Evolutionary conservation across 2,329 filamentous ascomycete species (phyloP), one percentile per base, ranked within the genome.

Genomic region (Ampelomyces quisqualis): DNA sequence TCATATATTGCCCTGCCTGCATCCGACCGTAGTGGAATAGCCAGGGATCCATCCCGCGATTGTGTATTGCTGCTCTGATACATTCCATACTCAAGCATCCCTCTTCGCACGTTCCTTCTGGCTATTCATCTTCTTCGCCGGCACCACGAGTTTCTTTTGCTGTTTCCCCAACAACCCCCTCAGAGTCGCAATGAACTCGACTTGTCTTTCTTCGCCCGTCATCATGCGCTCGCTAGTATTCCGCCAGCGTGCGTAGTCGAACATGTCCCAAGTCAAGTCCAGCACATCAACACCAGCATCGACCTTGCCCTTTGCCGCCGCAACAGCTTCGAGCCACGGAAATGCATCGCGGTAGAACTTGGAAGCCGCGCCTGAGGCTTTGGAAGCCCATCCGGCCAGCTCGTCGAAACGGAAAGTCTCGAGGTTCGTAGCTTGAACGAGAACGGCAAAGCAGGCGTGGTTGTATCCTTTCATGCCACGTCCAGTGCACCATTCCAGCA

Each of bases 281-380:
- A 65, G 18, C 13, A 64, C 3, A 11, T 65, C 55, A 4, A 68
- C 29, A 1, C 54, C 65, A 6, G 58, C 65, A 40, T 67, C 64
- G 3, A 41, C 13, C 19, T 49, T 58, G 2, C 60, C 57, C 31
- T 55, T 64, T 3, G 51, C 52, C 8, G 34, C 32, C 2, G 54
- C 64, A 7, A 67, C 47, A 0, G 59, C 60, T 29, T 70, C 67
- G 6, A 70, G 45, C 65, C 64, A 69, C 3, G 59, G 55, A 20
- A 67, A 66, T 0, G 56, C 64, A 30, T 68, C 59, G 7, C 65
- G 67, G 33, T 67, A 70, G 21, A 69, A 34, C 17, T 60, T 55
- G 7, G 53, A 55, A 2, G 65, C 65, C 4, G 49, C 38, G 6
- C 26, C 7, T 22, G 50, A 49, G 0, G 47, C 9, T 1, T 35